Conservation (phyloP, 2,329 filamentous ascomycete species). For the Exophiala oligosperma region DNA sequence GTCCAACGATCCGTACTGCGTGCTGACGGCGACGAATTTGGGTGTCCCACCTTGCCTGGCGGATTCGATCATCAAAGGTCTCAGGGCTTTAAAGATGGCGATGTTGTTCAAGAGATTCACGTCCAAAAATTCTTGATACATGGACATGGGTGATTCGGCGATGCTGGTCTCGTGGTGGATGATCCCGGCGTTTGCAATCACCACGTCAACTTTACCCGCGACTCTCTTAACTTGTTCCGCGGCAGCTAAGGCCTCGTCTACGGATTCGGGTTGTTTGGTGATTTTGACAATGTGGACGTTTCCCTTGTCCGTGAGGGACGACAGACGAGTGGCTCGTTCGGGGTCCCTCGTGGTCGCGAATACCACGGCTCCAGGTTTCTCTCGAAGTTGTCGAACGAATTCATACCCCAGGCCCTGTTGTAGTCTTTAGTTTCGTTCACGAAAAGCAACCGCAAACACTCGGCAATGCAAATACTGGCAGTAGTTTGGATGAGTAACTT, state of each 20-base stretch:
- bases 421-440: too few species aligned
- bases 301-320: slow-evolving; percentile 11
- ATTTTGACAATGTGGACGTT: slow-evolving; percentile 18
- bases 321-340: neutral
- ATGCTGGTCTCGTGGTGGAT: slow-evolving; percentile 14
- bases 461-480: too few species aligned
- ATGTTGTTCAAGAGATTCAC: slow-evolving; percentile 20
- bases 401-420: slow-evolving; percentile 28
- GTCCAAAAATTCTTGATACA: slow-evolving; percentile 14
- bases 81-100: slow-evolving; percentile 13
- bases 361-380: slow-evolving; percentile 12
- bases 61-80: slow-evolving; percentile 14
- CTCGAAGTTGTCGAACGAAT: slow-evolving; percentile 18
- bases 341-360: slow-evolving; percentile 17
- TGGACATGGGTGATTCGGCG: slow-evolving; percentile 5
- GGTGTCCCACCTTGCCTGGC: slow-evolving; percentile 8
- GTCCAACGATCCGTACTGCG: slow-evolving; percentile 17
- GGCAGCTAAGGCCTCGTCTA: slow-evolving; percentile 7
- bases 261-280: slow-evolving; percentile 14
- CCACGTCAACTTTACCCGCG: slow-evolving; percentile 17
- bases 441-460: too few species aligned
- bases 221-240: slow-evolving; percentile 12
- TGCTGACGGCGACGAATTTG: slow-evolving; percentile 18
- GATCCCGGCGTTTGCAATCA: slow-evolving; percentile 20
- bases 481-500: neutral